Evolutionary conservation across 2,329 filamentous ascomycete genomes (phyloP).

Genomic region (Chalaropsis thielavioides): DNA sequence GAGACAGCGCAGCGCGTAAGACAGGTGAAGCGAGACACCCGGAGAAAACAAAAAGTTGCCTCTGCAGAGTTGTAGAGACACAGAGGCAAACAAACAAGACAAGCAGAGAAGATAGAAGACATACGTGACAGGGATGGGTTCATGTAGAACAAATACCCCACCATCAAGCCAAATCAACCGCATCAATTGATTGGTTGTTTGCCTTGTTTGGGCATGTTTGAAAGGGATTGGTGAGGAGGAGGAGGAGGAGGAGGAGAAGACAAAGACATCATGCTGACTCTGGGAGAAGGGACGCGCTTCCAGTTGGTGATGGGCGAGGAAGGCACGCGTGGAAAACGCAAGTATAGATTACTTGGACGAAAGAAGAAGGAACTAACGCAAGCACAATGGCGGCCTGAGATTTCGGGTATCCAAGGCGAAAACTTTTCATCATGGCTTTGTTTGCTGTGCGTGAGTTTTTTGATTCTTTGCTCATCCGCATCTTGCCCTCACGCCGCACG

Average conservation of each 20-base stretch:
- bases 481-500: too few species aligned
- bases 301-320: background rate
- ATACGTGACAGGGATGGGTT: background rate
- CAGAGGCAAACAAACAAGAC: background rate
- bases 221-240: background rate
- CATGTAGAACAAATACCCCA: background rate
- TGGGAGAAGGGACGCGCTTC: background rate
- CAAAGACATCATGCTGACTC: background rate
- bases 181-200: background rate
- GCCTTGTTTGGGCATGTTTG: background rate
- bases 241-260: background rate
- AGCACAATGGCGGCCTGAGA: too few species aligned
- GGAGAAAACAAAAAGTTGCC: background rate
- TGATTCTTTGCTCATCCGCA: too few species aligned
- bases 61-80: background rate
- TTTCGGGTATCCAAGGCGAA: too few species aligned
- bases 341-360: too few species aligned
- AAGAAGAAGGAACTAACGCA: too few species aligned
- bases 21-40: background rate
- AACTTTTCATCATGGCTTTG: too few species aligned
- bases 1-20: background rate
- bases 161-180: background rate
- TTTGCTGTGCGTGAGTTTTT: too few species aligned
- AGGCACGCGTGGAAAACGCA: too few species aligned
- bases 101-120: background rate